These are phyloP conservation scores for Erodium trifolium DNA, from an alignment of 441 rosid species.

Conservation along the genomic window DNA sequence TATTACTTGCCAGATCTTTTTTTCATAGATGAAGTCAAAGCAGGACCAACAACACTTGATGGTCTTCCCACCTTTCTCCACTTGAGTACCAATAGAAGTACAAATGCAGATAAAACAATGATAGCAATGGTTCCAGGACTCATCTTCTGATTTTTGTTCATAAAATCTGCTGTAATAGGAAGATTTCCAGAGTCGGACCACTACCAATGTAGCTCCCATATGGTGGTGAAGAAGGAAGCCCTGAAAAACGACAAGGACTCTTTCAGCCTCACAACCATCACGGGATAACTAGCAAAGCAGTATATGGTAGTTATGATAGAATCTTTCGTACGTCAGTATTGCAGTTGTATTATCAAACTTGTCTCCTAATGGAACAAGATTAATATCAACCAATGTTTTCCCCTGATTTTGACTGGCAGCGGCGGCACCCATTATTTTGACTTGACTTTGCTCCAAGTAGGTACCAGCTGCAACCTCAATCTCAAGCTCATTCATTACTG, in stretches of 20 bases:
- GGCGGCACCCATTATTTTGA: slow-evolving; percentile 90
- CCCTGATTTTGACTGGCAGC: slow-evolving; percentile 87
- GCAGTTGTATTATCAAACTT: slow-evolving; percentile 63
- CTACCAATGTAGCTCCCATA: slow-evolving; percentile 36
- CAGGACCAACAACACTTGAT: slow-evolving; percentile 77
- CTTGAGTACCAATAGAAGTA: slow-evolving; percentile 56
- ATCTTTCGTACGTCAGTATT: slow-evolving; percentile 59
- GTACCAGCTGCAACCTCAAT: slow-evolving; percentile 88
- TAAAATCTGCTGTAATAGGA: slow-evolving; percentile 57
- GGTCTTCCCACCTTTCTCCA: slow-evolving; percentile 78
- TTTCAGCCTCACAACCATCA: too few relatives aligned
- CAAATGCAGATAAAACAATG: slow-evolving; percentile 71
- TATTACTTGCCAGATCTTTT: slow-evolving; percentile 67
- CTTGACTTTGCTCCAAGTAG: slow-evolving; percentile 91
- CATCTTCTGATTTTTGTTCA: slow-evolving; percentile 57
- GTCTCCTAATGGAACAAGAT: slow-evolving; percentile 56
- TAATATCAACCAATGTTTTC: slow-evolving; percentile 69
- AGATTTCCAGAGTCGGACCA: slow-evolving; percentile 64
- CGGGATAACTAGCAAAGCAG: too few relatives aligned
- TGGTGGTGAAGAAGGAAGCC: slow-evolving; percentile 73
- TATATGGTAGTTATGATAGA: slow-evolving; percentile 39
- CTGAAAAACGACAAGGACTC: slow-evolving; percentile 26
- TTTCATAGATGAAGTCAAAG: slow-evolving; percentile 53
- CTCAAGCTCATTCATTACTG: slow-evolving; percentile 79
- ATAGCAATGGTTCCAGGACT: slow-evolving; percentile 60